Evolutionary conservation across 2,329 filamentous ascomycete genomes (phyloP), one percentile per base, ranked within the genome.

Genomic region (Phyllosticta citribraziliensis): DNA sequence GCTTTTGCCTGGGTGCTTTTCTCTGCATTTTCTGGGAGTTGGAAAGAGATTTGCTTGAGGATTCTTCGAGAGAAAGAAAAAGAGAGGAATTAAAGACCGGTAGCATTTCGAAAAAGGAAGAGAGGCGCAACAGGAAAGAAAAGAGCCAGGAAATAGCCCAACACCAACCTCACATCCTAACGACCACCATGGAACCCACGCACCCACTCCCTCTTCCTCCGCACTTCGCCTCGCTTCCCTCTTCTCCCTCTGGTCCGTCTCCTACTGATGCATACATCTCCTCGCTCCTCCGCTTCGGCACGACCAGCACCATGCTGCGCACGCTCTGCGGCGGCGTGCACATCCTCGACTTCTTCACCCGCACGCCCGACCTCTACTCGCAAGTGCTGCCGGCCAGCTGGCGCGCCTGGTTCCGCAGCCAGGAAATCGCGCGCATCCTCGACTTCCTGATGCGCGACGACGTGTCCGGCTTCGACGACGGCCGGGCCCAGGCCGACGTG

Each of bases 261-360:
- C 40, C 40, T 5, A 76, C 85, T 5, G 89, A 96, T 55, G 82
- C 85, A 58, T 99, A 96, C 73, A 82, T 96, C 56, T 80, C 89
- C 25, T 86, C 85, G 19, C 82, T 97, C 12, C 80, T 97, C 25
- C 72, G 84, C 20, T 96, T 97, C 68, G 83, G 86, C 1, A 85
- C 85, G 5, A 85, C 84, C 2, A 89, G 88, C 54, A 83, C 87
- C 59, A 79, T 91, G 1, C 91, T 97, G 67, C 88, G 90, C 66
- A 90, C 89, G 25, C 81, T 99, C n/a, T 96, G 91, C 70, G 94
- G 94, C 59, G 92, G 93, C n/a, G 89, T 97, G 0, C 94, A 99
- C 71, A 92, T 99, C 64, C 81, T 97, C 61, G 94, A 99, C 73
- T 97, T 99, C 75, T 91, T 97, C 76, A 97, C 91, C 2, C 84